A percentile compares a stretch with the other conserved stretches of the same genome.
Conservation (phyloP, 2,329 filamentous ascomycete genomes). For the Fusarium nematophilum region DNA sequence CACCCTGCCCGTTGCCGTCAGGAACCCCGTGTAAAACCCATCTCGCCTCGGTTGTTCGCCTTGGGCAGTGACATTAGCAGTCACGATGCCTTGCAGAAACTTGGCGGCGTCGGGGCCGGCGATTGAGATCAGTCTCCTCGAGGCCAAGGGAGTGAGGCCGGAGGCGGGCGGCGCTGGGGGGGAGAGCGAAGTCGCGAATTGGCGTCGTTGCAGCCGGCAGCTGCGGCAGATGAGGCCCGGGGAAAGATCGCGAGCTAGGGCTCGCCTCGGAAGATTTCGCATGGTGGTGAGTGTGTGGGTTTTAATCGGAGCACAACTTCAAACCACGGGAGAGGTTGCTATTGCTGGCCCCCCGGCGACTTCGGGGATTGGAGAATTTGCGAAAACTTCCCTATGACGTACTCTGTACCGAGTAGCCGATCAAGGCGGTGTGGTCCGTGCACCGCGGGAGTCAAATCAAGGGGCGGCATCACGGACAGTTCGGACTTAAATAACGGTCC, state of each 20-base stretch:
- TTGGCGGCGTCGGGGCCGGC: conserved; percentile 82
- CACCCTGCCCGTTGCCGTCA: conserved; percentile 86
- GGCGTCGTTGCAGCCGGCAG: conserved; percentile 48
- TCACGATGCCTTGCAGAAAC: conserved; percentile 90
- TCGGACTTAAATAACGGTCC: conserved; percentile 23
- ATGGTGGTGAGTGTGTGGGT: conserved; percentile 30
- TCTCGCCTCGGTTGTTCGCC: conserved; percentile 51
- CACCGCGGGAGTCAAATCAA: conserved; percentile 1
- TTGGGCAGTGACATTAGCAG: conserved; percentile 62
- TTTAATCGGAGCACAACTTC: conserved; percentile 10
- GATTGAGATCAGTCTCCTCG: conserved; percentile 82
- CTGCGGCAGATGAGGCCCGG: conserved; percentile 44
- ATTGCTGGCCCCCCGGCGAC: neutral
- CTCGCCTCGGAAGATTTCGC: conserved; percentile 41
- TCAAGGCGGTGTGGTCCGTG: too few relatives aligned
- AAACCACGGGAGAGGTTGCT: neutral
- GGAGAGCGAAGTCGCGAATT: conserved; percentile 45
- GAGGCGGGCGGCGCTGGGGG: conserved; percentile 57
- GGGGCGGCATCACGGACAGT: conserved; percentile 15
- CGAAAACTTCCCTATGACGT: conserved; percentile 41
- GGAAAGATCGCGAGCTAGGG: conserved; percentile 27
- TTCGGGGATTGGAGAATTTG: conserved; percentile 28
- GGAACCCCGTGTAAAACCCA: conserved; percentile 83
- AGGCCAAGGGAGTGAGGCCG: conserved; percentile 69
- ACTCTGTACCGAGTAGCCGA: conserved; percentile 23